Base-by-base conservation (phyloP, 2,329 filamentous ascomycete genomes). In the Botryotinia globosa region DNA sequence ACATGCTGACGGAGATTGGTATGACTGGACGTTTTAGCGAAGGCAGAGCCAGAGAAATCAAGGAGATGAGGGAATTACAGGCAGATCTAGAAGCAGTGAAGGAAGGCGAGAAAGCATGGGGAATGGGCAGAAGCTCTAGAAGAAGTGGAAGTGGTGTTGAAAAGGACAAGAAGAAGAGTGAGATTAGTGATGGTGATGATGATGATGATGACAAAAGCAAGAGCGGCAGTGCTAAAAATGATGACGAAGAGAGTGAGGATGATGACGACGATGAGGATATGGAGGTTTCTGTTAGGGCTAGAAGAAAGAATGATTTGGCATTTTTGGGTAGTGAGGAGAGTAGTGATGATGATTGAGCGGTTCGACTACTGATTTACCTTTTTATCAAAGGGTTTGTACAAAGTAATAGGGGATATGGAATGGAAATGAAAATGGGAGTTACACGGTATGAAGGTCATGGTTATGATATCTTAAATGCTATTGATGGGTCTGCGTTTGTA, bases 11-110 rank as follows among this genome's bases (percentile, higher is more conserved):
- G 48, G 94, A 97, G 44, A 85, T 90, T 7, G 96, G 95, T 48
- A 98, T 98, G 92, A 90, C 90, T 1, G 95, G 94, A 0, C 89
- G 95, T 25, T 98, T 94, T 82, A 97, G 93, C 0, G 88, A 92
- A 78, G 90, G 94, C 59, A 95, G 92, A 79, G 95, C 95, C 0
- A 89, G 87, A 37, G 90, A 93, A 81, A 98, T 98, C 80, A 96
- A 94, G 80, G 95, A 97, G 83, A 86, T 88, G 79, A 87, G 95
- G 70, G 95, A 99, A 82, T 85, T 99, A 51, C 87, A 89, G 78
- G 93, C 91, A 0, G 95, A 99, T 79, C 84, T 97, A 10, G 93
- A 96, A 79, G 91, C 90, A 20, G 94, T 97, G 25, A 90, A 93
- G 80, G 90, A 96, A 80, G 94, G 94, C 78, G 91, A 93, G 73